Base-by-base conservation (phyloP, 139 green algal genomes). In the Microglena sp. region DNA sequence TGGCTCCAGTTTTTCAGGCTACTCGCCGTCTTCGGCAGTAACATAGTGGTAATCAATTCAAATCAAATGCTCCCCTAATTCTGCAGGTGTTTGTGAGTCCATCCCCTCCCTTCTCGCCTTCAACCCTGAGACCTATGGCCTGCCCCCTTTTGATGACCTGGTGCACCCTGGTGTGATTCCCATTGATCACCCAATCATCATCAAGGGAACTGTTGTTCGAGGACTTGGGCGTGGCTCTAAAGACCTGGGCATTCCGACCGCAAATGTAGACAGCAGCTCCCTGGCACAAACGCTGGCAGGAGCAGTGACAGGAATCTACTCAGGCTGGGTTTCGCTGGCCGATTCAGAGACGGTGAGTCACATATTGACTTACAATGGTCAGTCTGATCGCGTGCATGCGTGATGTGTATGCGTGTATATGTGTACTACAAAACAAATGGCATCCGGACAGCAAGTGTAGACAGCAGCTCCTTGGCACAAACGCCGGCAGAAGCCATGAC, bases 191-290 rank as follows among this genome's bases (percentile, higher is more conserved):
- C 58, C 58, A 18, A 33, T 65, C 26, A 33, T 26, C 4, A 65
- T 65, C 58, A 65, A 65, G 58, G 40, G 15, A 50, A 50, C 18
- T 50, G 15, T 11, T 50, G 11, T 18, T 50, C 18, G 40, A 86
- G 71, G 77, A 95, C 70, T 80, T 96, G 24, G 89, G 90, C 44
- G 94, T 96, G n/a, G n/a, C n/a, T n/a, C n/a, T n/a, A n/a, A 86
- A 69, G 77, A 95, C 70, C 82, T 96, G 24, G 89, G 90, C 44
- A 95, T 96, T 33, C 90, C 88, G 18, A 96, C 90, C 1, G 90
- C 90, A 53, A 96, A 96, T 45, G 53, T 96, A 4, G 82, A 90
- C 31, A 61, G 66, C 1, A 71, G 63, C 7, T 74, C 70, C 0
- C 69, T 96, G 32, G 59, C 66, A 0, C 59, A 46, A 3, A 45